A percentile compares a stretch with the other conserved stretches of the same genome.
These are phyloP conservation scores for Camelina neglecta DNA, from an alignment of 345 rosid genomes.

Conservation along the genomic window DNA sequence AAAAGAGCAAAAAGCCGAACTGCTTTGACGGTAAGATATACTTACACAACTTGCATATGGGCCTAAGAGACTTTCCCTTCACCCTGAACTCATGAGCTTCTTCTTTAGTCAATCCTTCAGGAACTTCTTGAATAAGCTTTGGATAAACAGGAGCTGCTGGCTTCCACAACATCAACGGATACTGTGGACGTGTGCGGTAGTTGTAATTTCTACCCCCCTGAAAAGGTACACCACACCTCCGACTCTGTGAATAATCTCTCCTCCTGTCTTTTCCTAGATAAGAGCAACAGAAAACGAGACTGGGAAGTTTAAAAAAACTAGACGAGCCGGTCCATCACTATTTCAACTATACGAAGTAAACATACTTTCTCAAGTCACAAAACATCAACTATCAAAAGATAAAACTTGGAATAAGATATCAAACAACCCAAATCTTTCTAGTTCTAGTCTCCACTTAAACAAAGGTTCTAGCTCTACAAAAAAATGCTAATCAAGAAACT, in stretches of 20 bases:
- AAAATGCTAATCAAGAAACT: not conserved
- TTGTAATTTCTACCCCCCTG: constrained; percentile 96
- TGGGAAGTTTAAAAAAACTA: not conserved
- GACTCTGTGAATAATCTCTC: constrained; percentile 72
- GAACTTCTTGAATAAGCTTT: constrained; percentile 89
- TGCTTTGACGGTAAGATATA: constrained; percentile 2
- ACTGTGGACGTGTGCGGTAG: constrained; percentile 74
- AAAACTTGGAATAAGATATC: not conserved
- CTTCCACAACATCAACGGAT: constrained; percentile 94
- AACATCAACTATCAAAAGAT: not conserved
- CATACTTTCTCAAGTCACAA: constrained; percentile 18
- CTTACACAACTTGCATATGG: constrained; percentile 85
- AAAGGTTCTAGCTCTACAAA: not conserved
- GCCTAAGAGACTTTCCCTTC: constrained; percentile 76
- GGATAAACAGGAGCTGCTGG: constrained; percentile 98
- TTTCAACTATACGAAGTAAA: constrained; percentile 1
- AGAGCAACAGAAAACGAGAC: not conserved
- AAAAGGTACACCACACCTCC: constrained; percentile 89
- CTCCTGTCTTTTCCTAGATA: constrained; percentile 78
- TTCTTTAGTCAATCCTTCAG: constrained; percentile 75
- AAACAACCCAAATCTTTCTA: not conserved
- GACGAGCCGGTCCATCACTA: constrained; percentile 1
- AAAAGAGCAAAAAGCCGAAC: not conserved
- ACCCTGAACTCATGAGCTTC: constrained; percentile 69
- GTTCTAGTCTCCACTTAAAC: constrained; percentile 4